Base-by-base conservation (phyloP, 2,329 filamentous ascomycete genomes). In the Diaporthe sp. region DNA sequence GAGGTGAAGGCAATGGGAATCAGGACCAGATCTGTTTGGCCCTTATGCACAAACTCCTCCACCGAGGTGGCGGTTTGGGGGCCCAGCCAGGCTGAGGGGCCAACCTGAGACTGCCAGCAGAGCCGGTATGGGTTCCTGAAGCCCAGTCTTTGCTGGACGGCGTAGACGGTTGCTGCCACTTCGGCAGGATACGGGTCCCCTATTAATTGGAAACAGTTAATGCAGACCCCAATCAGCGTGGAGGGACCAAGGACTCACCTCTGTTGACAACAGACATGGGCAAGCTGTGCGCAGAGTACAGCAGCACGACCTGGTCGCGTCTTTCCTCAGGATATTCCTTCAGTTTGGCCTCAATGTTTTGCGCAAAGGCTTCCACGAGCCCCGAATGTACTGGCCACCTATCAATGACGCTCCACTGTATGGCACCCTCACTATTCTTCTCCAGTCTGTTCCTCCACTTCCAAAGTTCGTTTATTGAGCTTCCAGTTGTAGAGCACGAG, bases 241-340 rank as follows among this genome's bases (percentile, higher is more conserved):
- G 50, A 9, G 19, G 30, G 25, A 10, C 15, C 50, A n/a, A 35
- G 28, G 8, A 33, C 57, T 79, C 84, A 93, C 93, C 92, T 88
- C 96, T 90, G 85, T 99, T 99, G 71, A 99, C 96, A 12, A 99
- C 97, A 71, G 93, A 94, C 97, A 99, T 99, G 50, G 97, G 97
- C 78, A 99, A 86, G 80, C 95, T 98, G 86, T 99, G 97, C 2
- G 97, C 97, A 4, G 96, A 98, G 84, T 98, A 99, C 22, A 99
- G 87, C 50, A 99, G 85, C 3, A 98, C 92, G 1, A 96, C 97
- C 76, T 95, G 87, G 74, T 94, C 92, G 77, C 96, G 89, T 78
- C 92, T 89, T 76, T 97, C 95, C 80, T 93, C 90, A 0, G 96
- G 95, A 79, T 98, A 99, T 76, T 94, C 93, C 38, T 90, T 88